Base-by-base conservation (phyloP, 129 eudicot species). In the Deinandra increscens region DNA sequence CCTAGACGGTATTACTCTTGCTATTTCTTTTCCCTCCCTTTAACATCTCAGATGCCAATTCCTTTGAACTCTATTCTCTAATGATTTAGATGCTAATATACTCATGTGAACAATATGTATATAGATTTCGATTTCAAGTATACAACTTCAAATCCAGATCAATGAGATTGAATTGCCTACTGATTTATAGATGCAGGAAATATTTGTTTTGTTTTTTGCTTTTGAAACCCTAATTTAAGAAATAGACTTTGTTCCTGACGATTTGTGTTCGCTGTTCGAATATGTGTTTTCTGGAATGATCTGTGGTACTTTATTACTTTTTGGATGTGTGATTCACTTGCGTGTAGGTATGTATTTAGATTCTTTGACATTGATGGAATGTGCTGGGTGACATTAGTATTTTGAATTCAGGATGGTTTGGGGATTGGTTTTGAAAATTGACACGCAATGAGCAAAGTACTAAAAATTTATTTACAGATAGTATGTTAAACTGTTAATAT, bases 181-280 rank as follows among this genome's bases (percentile, higher is more conserved):
- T 20, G 34, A 60, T 44, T 46, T 36, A 11, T 44, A 44, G 48
- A 71, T 60, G 68, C 48, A 29, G 46, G n/a, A 23, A 19, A 26
- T 37, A 54, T 53, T 37, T 72, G 49, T 14, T 36, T 13, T 3
- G 46, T 45, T 72, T 46, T 7, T 4, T 18, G 9, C 20, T 36
- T 72, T 34, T 18, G 70, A 72, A 72, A 72, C 77, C 77, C 70
- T 61, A 61, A 62, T 61, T 48, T 8, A 12, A 10, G 50, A 6
- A 60, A 42, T 33, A 59, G 12, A 18, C 59, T 45, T 12, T 49
- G 34, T 59, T 42, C 56, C 29, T 34, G 12, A 20, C 14, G 60
- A 17, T 44, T 71, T 59, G 55, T 41, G 53, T 26, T 56, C 4
- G 17, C 3, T 13, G 17, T 45, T 45, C 6, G 3, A 31, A 43